Evolutionary conservation across 306 rosid species (phyloP).

Genomic region (Abrus pulchellus): DNA sequence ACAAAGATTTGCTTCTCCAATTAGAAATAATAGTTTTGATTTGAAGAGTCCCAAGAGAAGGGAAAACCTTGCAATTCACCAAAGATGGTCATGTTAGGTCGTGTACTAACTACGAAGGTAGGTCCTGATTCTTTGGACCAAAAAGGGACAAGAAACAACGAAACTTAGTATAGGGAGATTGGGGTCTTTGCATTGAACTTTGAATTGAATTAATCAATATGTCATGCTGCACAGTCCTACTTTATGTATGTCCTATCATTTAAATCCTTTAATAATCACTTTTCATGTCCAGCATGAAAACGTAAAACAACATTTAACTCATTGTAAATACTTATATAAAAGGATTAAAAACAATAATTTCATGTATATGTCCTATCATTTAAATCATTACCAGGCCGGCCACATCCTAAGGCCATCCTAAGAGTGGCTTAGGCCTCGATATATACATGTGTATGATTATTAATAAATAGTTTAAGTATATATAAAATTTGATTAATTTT

Average conservation of each 20-base stretch:
- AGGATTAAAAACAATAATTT: too few species aligned
- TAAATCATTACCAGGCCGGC: background rate
- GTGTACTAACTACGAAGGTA: background rate
- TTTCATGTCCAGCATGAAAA: background rate
- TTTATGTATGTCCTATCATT: background rate
- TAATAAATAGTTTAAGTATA: too few species aligned
- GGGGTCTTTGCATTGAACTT: slow-evolving; percentile 23
- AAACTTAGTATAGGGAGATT: slow-evolving; percentile 14
- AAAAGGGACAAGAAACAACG: slow-evolving; percentile 24
- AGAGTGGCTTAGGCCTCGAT: too few species aligned
- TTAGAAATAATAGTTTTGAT: background rate
- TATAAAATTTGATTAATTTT: too few species aligned
- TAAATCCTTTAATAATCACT: background rate
- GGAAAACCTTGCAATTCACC: slow-evolving; percentile 5
- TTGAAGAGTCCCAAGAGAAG: background rate
- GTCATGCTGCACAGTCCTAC: background rate
- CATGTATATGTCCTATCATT: too few species aligned
- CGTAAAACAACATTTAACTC: too few species aligned
- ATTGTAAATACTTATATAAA: too few species aligned
- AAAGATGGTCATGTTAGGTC: slow-evolving; percentile 3
- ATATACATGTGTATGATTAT: too few species aligned
- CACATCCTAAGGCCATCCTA: too few species aligned
- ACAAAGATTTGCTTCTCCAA: slow-evolving; percentile 3
- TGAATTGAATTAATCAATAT: slow-evolving; percentile 23
- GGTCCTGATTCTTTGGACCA: slow-evolving; percentile 43